A percentile compares a stretch with the other conserved stretches of the same genome.
Evolutionary conservation across 352 stramenopile species (phyloP).

Genomic region (Elongisporangium undulatum): DNA sequence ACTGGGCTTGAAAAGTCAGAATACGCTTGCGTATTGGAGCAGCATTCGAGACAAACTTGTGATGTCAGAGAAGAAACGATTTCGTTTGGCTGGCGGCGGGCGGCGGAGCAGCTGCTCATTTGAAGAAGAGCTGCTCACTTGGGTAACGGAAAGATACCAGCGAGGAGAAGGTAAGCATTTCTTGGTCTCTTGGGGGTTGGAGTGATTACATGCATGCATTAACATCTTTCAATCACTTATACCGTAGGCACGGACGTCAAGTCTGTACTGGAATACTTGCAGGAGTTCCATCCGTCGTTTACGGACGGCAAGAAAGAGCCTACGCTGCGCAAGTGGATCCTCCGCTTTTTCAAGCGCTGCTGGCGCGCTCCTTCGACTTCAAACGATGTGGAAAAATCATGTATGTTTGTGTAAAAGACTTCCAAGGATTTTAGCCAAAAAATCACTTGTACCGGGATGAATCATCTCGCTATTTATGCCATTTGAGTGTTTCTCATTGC

Average conservation of each 20-base stretch:
- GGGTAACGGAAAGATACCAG: constrained; percentile 65
- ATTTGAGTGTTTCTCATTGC: background rate
- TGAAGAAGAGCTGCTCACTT: constrained; percentile 68
- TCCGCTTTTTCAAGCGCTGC: constrained; percentile 80
- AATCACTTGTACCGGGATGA: background rate
- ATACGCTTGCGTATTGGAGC: constrained; percentile 70
- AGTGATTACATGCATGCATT: constrained; percentile 1
- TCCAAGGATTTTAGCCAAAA: background rate
- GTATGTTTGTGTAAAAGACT: constrained; percentile 44
- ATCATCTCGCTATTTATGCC: background rate
- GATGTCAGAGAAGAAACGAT: constrained; percentile 69
- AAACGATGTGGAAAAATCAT: constrained; percentile 41
- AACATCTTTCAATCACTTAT: background rate
- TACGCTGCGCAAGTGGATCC: constrained; percentile 75
- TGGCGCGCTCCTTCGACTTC: constrained; percentile 32
- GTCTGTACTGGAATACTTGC: constrained; percentile 65
- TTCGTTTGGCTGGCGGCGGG: constrained; percentile 58
- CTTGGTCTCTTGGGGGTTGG: background rate
- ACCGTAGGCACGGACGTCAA: constrained; percentile 56
- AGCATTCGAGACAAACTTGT: constrained; percentile 74
- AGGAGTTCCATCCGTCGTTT: constrained; percentile 55
- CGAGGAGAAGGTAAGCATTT: constrained; percentile 34
- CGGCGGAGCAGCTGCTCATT: constrained; percentile 67
- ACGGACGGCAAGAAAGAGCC: constrained; percentile 79
- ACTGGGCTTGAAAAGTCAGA: constrained; percentile 64